Evolutionary conservation across 352 stramenopile species (phyloP), one percentile per base, ranked within the genome.

Genomic region (Globisporangium cystogenes): DNA sequence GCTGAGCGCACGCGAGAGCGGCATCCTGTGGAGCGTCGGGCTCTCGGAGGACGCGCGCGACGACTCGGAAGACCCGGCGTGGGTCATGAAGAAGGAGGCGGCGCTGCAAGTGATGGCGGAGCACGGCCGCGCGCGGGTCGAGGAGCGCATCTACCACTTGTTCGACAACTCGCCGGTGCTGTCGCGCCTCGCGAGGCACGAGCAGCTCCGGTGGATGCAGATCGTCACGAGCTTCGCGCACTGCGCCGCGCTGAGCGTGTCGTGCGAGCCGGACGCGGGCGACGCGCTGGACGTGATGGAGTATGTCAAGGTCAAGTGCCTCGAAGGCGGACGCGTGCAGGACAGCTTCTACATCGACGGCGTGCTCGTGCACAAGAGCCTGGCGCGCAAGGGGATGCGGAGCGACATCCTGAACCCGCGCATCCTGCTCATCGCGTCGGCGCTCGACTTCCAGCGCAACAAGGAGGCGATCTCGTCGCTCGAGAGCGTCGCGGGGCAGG

Each of bases 331-430:
- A 0, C 63, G 68, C 10, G 74, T 88, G 14, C 72, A 82, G 64
- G 85, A 95, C 52, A 91, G 82, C 57, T 92, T 93, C 56, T 91
- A 91, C 63, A 92, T 95, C 39, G 80, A 93, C 39, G 85, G 85
- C 18, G 82, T 95, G n/a, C 76, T 95, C n/a, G 61, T 93, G 11
- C 82, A 92, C 64, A 93, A 93, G 59, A 88, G 79, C 51, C 48
- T 93, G 41, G 78, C 85, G 7, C 78, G 82, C 18, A 95, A 95
- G 57, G 67, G 72, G 15, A 95, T 95, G 85, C 83, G 85, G 37
- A 83, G 72, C 48, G 71, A 87, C 43, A 88, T 95, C 55, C 45
- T 79, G 26, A 83, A 89, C 18, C 85, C 85, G 4, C 75, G 85
- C 1, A 90, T 95, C 53, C 51, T 95, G n/a, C 52, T 95, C 33